Conservation (phyloP, 2,329 filamentous ascomycete genomes). For the Colletotrichum navitas region DNA sequence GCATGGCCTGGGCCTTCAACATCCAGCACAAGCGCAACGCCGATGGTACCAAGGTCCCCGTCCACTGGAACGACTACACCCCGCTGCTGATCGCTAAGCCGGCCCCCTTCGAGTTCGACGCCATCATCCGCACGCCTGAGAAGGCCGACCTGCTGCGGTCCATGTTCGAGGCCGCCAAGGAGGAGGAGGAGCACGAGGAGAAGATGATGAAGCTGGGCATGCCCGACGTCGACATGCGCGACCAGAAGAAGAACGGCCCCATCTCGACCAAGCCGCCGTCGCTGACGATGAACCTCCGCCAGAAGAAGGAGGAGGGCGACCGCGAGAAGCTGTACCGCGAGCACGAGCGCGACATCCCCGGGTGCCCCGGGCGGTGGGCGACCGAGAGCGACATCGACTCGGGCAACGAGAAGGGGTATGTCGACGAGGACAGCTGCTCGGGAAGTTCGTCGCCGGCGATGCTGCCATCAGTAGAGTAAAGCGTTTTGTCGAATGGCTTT, state of each 20-base stretch:
- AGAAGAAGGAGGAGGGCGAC: constrained; percentile 34
- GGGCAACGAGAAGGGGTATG: constrained; percentile 41
- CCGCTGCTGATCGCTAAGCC: constrained; percentile 61
- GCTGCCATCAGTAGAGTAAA: constrained; percentile 3
- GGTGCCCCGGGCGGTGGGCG: constrained; percentile 41
- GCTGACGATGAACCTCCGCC: constrained; percentile 32
- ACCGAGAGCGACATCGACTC: constrained; percentile 40
- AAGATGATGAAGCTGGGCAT: constrained; percentile 43
- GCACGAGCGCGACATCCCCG: constrained; percentile 38
- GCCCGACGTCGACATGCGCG: constrained; percentile 32
- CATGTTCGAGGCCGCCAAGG: constrained; percentile 54
- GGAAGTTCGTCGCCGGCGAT: constrained; percentile 37
- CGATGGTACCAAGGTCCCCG: constrained; percentile 48
- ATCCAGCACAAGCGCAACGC: constrained; percentile 49
- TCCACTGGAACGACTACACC: constrained; percentile 60
- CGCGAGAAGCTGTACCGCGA: constrained; percentile 38
- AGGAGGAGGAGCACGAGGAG: constrained; percentile 49
- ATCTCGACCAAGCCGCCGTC: constrained; percentile 21
- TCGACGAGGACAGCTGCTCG: constrained; percentile 38
- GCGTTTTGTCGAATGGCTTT: not conserved
- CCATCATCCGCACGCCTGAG: constrained; percentile 46
- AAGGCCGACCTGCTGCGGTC: constrained; percentile 46
- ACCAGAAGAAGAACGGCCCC: constrained; percentile 27
- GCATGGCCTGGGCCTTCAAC: constrained; percentile 54
- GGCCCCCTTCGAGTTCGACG: constrained; percentile 54